These are phyloP conservation scores for Curvularia verruculosa DNA, from an alignment of 2,329 filamentous ascomycete genomes.

Conservation along the genomic window DNA sequence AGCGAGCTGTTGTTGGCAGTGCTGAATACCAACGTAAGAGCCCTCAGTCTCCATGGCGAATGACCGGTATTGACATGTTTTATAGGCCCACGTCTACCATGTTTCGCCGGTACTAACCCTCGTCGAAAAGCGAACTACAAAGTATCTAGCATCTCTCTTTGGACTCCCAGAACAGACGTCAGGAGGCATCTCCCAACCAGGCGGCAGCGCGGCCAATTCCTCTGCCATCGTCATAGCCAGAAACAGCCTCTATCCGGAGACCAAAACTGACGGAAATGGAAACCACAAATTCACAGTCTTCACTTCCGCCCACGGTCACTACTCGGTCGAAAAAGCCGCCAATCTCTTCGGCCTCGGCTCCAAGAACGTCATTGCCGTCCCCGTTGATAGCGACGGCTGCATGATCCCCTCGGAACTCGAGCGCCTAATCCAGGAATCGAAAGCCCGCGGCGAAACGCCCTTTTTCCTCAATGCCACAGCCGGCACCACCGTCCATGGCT, in stretches of 20 bases:
- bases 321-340: conserved; percentile 93
- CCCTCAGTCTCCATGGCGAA: background rate
- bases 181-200: conserved; percentile 77
- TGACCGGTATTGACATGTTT: background rate
- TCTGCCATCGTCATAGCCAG: conserved; percentile 86
- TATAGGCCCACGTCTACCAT: conserved; percentile 83
- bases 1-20: conserved; percentile 84
- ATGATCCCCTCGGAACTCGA: conserved; percentile 74
- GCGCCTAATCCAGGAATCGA: conserved; percentile 65
- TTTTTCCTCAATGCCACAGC: conserved; percentile 96
- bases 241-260: conserved; percentile 81
- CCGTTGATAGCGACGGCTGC: conserved; percentile 72
- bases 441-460: conserved; percentile 73
- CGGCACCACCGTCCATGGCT: conserved; percentile 90
- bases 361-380: conserved; percentile 72
- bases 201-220: conserved; percentile 83
- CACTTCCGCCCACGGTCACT: conserved; percentile 89
- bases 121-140: conserved; percentile 83
- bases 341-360: conserved; percentile 85
- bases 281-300: conserved; percentile 75
- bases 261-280: conserved; percentile 74
- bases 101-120: conserved; percentile 88
- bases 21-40: conserved; percentile 83
- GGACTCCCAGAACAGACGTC: conserved; percentile 55
- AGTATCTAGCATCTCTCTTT: conserved; percentile 75